Evolutionary conservation across 345 rosid species (phyloP).

Genomic region (Ceriops zippeliana): DNA sequence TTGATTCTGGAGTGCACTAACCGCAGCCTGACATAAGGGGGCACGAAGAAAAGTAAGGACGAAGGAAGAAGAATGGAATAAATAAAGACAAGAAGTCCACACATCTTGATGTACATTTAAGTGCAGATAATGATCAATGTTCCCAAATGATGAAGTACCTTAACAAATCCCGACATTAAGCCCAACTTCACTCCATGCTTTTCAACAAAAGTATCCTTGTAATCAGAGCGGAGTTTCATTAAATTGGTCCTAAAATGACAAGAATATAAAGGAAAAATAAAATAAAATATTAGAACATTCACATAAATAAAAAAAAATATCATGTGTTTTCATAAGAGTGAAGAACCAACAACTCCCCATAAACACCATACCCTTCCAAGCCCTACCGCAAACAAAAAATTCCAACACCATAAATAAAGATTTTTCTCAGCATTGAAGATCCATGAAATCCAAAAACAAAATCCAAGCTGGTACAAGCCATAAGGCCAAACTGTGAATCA

Average conservation of each 20-base stretch:
- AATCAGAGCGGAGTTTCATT: conserved; percentile 95
- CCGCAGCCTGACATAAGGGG: conserved; percentile 66
- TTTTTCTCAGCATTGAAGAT: no score
- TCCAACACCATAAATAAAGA: no score
- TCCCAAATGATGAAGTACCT: conserved; percentile 27
- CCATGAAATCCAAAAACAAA: no score
- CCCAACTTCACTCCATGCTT: conserved; percentile 98
- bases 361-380: no score
- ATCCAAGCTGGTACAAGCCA: neutral
- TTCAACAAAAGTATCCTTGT: conserved; percentile 91
- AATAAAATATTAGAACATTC: neutral
- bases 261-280: neutral
- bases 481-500: neutral
- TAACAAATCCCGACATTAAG: conserved; percentile 94
- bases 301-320: neutral
- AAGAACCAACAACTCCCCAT: neutral
- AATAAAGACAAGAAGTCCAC: neutral
- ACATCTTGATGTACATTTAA: neutral
- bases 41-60: conserved; percentile 4
- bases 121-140: neutral
- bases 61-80: neutral
- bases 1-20: conserved; percentile 91
- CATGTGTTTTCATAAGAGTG: neutral
- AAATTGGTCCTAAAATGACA: conserved; percentile 70
- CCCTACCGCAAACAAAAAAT: no score